Evolutionary conservation across 495 filamentous ascomycete species (phyloP).

Genomic region (Podospora fimiseda): DNA sequence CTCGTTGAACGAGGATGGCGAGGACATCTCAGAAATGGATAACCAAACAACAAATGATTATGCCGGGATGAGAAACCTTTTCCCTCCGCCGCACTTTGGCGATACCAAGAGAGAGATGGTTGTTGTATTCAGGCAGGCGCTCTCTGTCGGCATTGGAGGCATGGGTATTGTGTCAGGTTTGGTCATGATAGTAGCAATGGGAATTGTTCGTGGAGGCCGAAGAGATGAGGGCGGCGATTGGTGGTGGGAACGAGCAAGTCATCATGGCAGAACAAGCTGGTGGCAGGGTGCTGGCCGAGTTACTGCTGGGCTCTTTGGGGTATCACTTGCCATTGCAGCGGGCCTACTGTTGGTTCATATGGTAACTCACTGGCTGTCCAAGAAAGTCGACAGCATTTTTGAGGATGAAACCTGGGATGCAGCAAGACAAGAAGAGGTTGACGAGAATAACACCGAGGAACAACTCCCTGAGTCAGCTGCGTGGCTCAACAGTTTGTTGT

Average conservation of each 20-base stretch:
- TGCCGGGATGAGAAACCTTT: constrained; percentile 49
- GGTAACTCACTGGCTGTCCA: constrained; percentile 47
- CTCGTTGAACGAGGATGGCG: constrained; percentile 31
- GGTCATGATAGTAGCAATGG: neutral
- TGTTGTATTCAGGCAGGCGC: constrained; percentile 37
- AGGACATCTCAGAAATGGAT: constrained; percentile 44
- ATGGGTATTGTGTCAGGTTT: constrained; percentile 4
- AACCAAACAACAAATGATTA: constrained; percentile 36
- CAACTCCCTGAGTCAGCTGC: constrained; percentile 53
- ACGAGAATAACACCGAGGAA: constrained; percentile 27
- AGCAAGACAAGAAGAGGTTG: constrained; percentile 41
- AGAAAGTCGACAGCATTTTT: constrained; percentile 47
- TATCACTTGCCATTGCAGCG: constrained; percentile 22
- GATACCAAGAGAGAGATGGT: constrained; percentile 43
- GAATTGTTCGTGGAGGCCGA: too few relatives aligned
- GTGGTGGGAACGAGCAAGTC: neutral
- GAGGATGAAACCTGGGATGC: constrained; percentile 60
- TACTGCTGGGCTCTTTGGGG: constrained; percentile 4
- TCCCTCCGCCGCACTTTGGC: constrained; percentile 56
- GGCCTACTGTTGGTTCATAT: constrained; percentile 34
- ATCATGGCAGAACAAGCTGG: neutral
- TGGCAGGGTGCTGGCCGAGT: neutral
- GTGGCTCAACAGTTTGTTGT: constrained; percentile 60
- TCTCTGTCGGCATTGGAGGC: neutral
- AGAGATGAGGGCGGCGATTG: too few relatives aligned